Conservation (phyloP, 2,329 filamentous ascomycete species). For the Zasmidium cellare region DNA sequence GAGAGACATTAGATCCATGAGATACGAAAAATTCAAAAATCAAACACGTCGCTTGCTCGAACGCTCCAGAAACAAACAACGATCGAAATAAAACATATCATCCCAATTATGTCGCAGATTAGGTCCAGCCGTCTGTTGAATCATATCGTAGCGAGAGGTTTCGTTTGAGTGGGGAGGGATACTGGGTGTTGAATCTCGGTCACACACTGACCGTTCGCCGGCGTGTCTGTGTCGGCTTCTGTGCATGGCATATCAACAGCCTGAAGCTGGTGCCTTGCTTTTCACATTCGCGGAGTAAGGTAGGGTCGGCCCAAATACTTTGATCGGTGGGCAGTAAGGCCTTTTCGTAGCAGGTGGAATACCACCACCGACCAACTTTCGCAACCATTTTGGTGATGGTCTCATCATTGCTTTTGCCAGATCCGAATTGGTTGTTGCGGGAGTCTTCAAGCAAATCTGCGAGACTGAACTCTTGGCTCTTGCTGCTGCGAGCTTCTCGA, state of each 20-base stretch:
- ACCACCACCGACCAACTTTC: slow-evolving; percentile 94
- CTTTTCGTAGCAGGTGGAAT: slow-evolving; percentile 83
- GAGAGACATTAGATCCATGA: background rate
- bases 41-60: slow-evolving; percentile 6
- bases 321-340: slow-evolving; percentile 47
- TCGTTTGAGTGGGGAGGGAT: background rate
- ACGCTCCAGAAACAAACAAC: slow-evolving; percentile 7
- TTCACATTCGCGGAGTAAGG: slow-evolving; percentile 79
- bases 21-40: background rate
- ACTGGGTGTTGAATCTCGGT: slow-evolving; percentile 16
- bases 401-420: slow-evolving; percentile 63
- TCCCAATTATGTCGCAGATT: slow-evolving; percentile 1
- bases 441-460: slow-evolving; percentile 45
- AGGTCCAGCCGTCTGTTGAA: slow-evolving; percentile 11
- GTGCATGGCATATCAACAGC: slow-evolving; percentile 86
- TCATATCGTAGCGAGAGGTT: slow-evolving; percentile 1
- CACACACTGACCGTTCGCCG: slow-evolving; percentile 52
- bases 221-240: slow-evolving; percentile 63
- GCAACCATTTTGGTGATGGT: slow-evolving; percentile 91
- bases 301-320: slow-evolving; percentile 78
- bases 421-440: slow-evolving; percentile 41
- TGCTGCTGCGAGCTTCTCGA: slow-evolving; percentile 6
- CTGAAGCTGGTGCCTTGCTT: slow-evolving; percentile 84
- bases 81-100: background rate
- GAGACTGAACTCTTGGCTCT: slow-evolving; percentile 24